Evolutionary conservation across 768 basidiomycete species (phyloP).

Genomic region (Auricularia sp.): DNA sequence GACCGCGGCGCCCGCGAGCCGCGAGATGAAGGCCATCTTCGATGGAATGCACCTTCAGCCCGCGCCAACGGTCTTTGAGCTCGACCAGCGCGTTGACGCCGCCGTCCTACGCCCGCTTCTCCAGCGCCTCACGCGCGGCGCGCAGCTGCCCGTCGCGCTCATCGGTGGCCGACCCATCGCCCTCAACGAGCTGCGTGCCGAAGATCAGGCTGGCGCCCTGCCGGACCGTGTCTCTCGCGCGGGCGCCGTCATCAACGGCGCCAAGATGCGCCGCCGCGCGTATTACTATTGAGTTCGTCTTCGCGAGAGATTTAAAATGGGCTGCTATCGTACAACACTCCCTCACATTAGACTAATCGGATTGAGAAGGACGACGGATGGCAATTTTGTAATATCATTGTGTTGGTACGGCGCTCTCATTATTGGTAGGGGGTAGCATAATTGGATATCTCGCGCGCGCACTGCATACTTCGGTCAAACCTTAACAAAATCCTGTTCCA

Average conservation of each 20-base stretch:
- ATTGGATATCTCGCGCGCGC: no score
- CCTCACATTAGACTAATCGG: no score
- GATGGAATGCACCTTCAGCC: conserved; percentile 47
- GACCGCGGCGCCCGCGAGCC: conserved; percentile 35
- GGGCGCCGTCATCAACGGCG: conserved; percentile 46
- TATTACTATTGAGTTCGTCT: no score
- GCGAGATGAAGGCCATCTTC: conserved; percentile 56
- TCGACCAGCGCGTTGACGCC: conserved; percentile 64
- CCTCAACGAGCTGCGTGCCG: conserved; percentile 39
- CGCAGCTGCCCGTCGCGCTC: conserved; percentile 58
- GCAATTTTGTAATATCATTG: no score
- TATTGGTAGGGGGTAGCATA: no score
- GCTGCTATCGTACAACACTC: no score
- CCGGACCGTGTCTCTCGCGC: conserved; percentile 38
- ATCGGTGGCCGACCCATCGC: conserved; percentile 51
- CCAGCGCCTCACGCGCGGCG: conserved; percentile 42
- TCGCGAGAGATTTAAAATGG: no score
- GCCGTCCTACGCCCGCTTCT: conserved; percentile 53
- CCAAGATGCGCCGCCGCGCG: conserved; percentile 18
- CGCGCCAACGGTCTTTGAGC: conserved; percentile 54
- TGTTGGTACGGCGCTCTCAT: no score
- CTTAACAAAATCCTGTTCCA: no score
- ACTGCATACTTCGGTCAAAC: no score
- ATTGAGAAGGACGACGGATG: no score
- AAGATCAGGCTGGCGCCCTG: conserved; percentile 43